Conservation (phyloP, 345 rosid species). For the Mangifera indica region DNA sequence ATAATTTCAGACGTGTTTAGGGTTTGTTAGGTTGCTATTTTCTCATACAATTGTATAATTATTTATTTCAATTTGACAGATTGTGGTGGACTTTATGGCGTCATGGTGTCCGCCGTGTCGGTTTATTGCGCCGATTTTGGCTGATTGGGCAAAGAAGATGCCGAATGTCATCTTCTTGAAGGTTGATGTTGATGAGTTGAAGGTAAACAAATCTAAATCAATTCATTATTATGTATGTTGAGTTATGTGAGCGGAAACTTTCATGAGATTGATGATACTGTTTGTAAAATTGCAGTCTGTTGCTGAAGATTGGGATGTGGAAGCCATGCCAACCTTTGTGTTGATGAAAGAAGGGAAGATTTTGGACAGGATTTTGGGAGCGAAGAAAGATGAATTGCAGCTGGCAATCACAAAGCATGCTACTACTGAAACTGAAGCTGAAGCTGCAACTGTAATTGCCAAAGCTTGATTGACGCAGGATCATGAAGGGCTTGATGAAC, state of each 20-base stretch:
- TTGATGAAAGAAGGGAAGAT: too few relatives aligned
- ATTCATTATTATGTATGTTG: neutral
- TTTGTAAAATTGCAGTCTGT: constrained; percentile 40
- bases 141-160: constrained; percentile 56
- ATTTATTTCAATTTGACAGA: constrained; percentile 24
- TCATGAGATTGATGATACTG: neutral
- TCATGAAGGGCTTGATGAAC: too few relatives aligned
- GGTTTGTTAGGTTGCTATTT: neutral
- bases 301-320: constrained; percentile 60
- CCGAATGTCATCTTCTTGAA: constrained; percentile 18
- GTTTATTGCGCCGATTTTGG: constrained; percentile 59
- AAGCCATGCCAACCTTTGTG: constrained; percentile 62
- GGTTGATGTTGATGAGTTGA: too few relatives aligned
- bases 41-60: neutral
- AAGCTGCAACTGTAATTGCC: too few relatives aligned
- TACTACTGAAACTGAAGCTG: too few relatives aligned
- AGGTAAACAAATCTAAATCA: neutral
- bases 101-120: constrained; percentile 85
- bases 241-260: neutral
- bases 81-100: constrained; percentile 73
- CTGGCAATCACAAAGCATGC: too few relatives aligned
- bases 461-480: too few relatives aligned
- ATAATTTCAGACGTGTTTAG: too few relatives aligned
- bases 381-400: too few relatives aligned
- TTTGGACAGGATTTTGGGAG: too few relatives aligned